Evolutionary conservation across 2,329 filamentous ascomycete genomes (phyloP), one percentile per base, ranked within the genome.

Genomic region (Tolypocladium album): DNA sequence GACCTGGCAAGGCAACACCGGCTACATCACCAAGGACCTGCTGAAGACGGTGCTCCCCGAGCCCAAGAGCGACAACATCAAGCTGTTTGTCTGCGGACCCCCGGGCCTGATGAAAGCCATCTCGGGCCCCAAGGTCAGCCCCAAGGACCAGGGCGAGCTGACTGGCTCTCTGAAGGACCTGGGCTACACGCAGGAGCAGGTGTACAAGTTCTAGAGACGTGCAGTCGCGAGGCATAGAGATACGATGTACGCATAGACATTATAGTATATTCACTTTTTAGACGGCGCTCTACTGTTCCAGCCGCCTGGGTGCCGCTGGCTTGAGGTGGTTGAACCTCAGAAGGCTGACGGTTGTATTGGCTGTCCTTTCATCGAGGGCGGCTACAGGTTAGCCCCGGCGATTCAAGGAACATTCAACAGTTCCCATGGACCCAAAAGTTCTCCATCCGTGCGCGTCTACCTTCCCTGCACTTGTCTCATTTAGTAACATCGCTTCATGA

Each of bases 1-100:
- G 78, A 81, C 81, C 61, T 96, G 91, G 91, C 75, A 76, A 59
- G 88, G 90, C 66, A 84, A 81, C 69, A 89, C 86, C 74, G 94
- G 94, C 64, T 88, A 80, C 79, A 88, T 99, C 72, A 89, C 77
- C 75, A 95, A 96, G 83, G 92, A 97, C 65, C 81, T 97, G 61
- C 78, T 99, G 70, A 96, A 97, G 88, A 93, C 89, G 57, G 92
- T 97, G 12, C 83, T 97, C 17, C 94, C 94, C 13, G 92, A 95
- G 76, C 92, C 94, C 64, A 94, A 94, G 82, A 83, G 84, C 68
- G 89, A 89, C 65, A 94, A 96, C 78, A 87, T 96, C 80, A 97
- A 97, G 86, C 76, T 97, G 64, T 97, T 99, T 70, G 90, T 99
- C 43, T 97, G 93, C 75, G 93, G 93, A 0, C 94, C 94, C 15